A percentile compares a stretch with the other conserved stretches of the same genome.
These are phyloP conservation scores for Geoglossum glabrum DNA, from an alignment of 495 filamentous ascomycete species.

Conservation along the genomic window DNA sequence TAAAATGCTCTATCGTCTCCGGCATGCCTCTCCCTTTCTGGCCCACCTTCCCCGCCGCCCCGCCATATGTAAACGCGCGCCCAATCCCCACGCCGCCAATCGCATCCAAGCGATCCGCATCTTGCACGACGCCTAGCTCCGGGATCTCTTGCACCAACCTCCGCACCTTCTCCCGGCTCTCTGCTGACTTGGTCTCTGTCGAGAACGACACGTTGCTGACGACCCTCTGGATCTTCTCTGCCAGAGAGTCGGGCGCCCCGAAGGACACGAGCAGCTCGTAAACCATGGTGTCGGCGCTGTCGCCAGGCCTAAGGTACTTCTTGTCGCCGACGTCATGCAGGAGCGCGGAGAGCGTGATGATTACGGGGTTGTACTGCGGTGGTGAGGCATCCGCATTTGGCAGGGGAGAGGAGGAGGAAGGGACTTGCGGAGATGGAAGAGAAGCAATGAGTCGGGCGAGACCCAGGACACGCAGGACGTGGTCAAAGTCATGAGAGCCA, in stretches of 20 bases:
- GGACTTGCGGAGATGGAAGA: constrained; percentile 19
- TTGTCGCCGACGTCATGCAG: constrained; percentile 77
- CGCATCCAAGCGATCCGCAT: constrained; percentile 78
- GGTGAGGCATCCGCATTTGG: too few species aligned
- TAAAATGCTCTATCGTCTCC: constrained; percentile 51
- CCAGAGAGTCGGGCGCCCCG: constrained; percentile 32
- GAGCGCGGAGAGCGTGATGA: constrained; percentile 52
- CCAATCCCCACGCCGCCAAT: constrained; percentile 72
- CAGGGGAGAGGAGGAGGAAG: too few species aligned
- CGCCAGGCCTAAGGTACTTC: constrained; percentile 44
- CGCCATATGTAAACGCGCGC: constrained; percentile 56
- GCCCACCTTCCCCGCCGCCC: constrained; percentile 28
- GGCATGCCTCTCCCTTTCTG: constrained; percentile 32
- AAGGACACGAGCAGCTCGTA: constrained; percentile 34
- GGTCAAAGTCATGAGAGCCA: constrained; percentile 65
- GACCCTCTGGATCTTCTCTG: constrained; percentile 43
- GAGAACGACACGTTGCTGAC: constrained; percentile 57
- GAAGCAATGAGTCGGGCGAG: constrained; percentile 43
- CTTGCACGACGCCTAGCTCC: constrained; percentile 72
- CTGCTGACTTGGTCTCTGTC: constrained; percentile 43
- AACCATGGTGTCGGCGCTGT: constrained; percentile 27
- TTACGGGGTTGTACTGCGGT: constrained; percentile 25
- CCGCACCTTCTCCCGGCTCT: constrained; percentile 22
- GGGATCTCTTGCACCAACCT: constrained; percentile 35
- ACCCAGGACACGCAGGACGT: constrained; percentile 59